A percentile compares a stretch with the other conserved stretches of the same genome.
phyloP scores from a whole-genome alignment of 306 rosid genomes.

The Cyclanthera cordifolia region DNA sequence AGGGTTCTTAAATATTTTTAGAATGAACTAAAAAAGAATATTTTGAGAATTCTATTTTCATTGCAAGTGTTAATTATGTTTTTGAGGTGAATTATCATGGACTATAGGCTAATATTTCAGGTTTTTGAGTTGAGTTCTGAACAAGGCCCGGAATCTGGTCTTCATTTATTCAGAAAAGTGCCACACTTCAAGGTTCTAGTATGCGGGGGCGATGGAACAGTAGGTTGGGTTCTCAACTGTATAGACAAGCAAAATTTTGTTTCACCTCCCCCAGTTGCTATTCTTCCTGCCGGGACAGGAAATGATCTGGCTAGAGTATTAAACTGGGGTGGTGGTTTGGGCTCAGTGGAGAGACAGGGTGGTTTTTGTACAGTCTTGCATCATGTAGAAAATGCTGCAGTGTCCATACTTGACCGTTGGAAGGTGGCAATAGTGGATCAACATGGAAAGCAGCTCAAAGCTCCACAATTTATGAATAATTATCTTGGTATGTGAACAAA shows the following conservation, averaged over 20 bases:
- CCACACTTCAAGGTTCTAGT: slow-evolving; percentile 86
- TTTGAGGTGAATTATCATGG: background rate
- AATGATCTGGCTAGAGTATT: slow-evolving; percentile 97
- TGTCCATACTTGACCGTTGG: slow-evolving; percentile 97
- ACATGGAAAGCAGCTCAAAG: slow-evolving; percentile 55
- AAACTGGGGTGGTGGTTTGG: slow-evolving; percentile 98
- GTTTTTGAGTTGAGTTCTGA: slow-evolving; percentile 81
- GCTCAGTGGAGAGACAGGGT: slow-evolving; percentile 95
- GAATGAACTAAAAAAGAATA: too few species aligned
- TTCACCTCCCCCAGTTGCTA: slow-evolving; percentile 98
- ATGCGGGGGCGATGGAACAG: slow-evolving; percentile 98
- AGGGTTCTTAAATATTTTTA: background rate
- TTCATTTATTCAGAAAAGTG: slow-evolving; percentile 84
- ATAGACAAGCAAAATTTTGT: slow-evolving; percentile 87
- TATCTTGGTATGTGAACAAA: slow-evolving; percentile 65
- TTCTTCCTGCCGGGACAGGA: slow-evolving; percentile 98
- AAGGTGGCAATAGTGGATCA: slow-evolving; percentile 52
- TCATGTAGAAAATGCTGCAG: slow-evolving; percentile 89
- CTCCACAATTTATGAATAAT: slow-evolving; percentile 78
- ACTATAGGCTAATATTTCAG: slow-evolving; percentile 23
- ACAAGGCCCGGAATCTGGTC: slow-evolving; percentile 85
- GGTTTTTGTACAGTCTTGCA: slow-evolving; percentile 87
- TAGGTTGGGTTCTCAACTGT: slow-evolving; percentile 91
- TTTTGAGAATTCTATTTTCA: background rate
- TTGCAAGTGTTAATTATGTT: background rate